phyloP scores from a whole-genome alignment of 1,284 basidiomycete species.

The Cryptococcus maquisensis region DNA sequence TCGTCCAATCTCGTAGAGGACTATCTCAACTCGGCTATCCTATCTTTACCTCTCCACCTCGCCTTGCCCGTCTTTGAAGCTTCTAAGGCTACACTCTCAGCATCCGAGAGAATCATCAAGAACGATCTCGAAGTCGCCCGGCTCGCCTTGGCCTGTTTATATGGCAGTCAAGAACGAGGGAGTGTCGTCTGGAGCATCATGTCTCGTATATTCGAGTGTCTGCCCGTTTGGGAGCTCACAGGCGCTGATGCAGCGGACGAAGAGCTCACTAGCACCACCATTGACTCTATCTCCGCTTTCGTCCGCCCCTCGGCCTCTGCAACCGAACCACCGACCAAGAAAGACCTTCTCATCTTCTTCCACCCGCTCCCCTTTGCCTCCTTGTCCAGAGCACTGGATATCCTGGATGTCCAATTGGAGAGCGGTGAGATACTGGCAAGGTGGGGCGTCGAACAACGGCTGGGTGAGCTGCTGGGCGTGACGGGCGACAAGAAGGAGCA shows the following conservation, averaged over 20 bases:
- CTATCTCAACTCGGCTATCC: slow-evolving; percentile 70
- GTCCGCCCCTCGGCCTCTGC: slow-evolving; percentile 66
- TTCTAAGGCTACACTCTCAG: slow-evolving; percentile 77
- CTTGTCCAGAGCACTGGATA: slow-evolving; percentile 75
- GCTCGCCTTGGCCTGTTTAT: slow-evolving; percentile 80
- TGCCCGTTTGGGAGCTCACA: slow-evolving; percentile 77
- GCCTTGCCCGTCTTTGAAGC: slow-evolving; percentile 75
- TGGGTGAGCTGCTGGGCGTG: slow-evolving; percentile 81
- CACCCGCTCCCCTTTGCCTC: slow-evolving; percentile 66
- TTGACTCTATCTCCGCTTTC: slow-evolving; percentile 71
- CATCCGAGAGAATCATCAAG: slow-evolving; percentile 66
- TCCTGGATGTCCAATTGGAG: slow-evolving; percentile 88
- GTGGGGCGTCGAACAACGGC: slow-evolving; percentile 73
- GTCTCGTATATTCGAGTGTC: slow-evolving; percentile 86
- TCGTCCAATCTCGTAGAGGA: slow-evolving; percentile 57
- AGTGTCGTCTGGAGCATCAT: slow-evolving; percentile 66
- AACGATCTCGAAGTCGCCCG: slow-evolving; percentile 77
- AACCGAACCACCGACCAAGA: slow-evolving; percentile 55
- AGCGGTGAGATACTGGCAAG: slow-evolving; percentile 82
- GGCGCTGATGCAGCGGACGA: slow-evolving; percentile 59
- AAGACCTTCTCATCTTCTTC: slow-evolving; percentile 78
- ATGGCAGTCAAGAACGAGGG: slow-evolving; percentile 66
- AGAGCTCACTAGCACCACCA: slow-evolving; percentile 71
- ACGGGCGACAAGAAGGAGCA: slow-evolving; percentile 64
- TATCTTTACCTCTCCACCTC: slow-evolving; percentile 62